phyloP scores from a whole-genome alignment of 306 rosid genomes.

The Dalbergia cultrata region DNA sequence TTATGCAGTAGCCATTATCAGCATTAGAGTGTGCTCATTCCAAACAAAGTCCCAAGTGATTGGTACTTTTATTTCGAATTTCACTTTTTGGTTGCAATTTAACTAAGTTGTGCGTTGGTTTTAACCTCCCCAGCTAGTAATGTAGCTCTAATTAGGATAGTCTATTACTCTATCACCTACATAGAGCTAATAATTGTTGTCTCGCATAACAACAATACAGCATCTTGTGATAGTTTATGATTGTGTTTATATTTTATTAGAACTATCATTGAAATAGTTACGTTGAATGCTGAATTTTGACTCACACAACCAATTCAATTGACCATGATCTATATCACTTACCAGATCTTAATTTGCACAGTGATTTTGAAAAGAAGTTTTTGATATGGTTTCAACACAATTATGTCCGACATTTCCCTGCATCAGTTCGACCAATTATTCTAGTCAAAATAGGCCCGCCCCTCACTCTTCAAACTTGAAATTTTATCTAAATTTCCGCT shows the following conservation, averaged over 20 bases:
- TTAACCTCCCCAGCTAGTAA: conserved; percentile 36
- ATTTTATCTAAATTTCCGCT: conserved; percentile 1
- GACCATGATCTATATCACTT: conserved; percentile 41
- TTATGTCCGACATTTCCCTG: conserved; percentile 49
- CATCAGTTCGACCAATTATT: conserved; percentile 42
- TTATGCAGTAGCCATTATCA: conserved; percentile 58
- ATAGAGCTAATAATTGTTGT: conserved; percentile 63
- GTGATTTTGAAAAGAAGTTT: conserved; percentile 46
- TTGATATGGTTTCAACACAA: conserved; percentile 51
- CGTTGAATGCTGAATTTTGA: conserved; percentile 66
- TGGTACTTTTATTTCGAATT: conserved; percentile 51
- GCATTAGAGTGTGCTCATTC: conserved; percentile 46
- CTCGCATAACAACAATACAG: conserved; percentile 60
- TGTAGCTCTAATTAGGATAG: conserved; percentile 52
- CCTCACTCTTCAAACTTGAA: conserved; percentile 31
- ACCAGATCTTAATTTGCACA: conserved; percentile 38
- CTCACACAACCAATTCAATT: conserved; percentile 49
- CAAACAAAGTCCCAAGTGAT: conserved; percentile 53
- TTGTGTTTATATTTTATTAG: conserved; percentile 68
- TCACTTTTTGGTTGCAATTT: conserved; percentile 46
- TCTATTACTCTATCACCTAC: conserved; percentile 47
- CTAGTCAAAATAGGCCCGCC: conserved; percentile 45
- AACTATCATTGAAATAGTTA: conserved; percentile 63
- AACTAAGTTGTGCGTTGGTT: conserved; percentile 36
- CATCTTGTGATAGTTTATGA: conserved; percentile 63